Evolutionary conservation across 2,329 filamentous ascomycete species (phyloP).

Genomic region (Delphinella strobiligena): DNA sequence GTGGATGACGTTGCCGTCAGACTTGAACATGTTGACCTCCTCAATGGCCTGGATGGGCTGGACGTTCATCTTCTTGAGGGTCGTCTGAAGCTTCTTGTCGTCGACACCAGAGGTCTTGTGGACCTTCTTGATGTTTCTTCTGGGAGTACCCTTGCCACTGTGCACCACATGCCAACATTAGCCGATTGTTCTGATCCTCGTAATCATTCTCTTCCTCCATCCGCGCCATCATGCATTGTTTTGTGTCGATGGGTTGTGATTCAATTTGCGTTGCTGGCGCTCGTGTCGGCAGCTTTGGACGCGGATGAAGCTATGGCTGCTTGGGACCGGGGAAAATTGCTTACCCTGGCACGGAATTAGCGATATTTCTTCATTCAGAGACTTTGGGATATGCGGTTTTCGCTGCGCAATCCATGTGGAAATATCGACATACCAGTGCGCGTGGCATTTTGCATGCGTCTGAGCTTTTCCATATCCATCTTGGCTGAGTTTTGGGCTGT

Average conservation of each 20-base stretch:
- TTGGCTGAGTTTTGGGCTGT: slow-evolving; percentile 3
- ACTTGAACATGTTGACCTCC: slow-evolving; percentile 99
- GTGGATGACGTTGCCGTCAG: slow-evolving; percentile 99
- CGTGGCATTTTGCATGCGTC: slow-evolving; percentile 53
- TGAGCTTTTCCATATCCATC: slow-evolving; percentile 57
- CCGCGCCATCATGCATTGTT: not conserved
- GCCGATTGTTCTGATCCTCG: not conserved
- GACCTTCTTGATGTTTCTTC: slow-evolving; percentile 97
- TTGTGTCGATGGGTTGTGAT: not conserved
- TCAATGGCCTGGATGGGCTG: slow-evolving; percentile 99
- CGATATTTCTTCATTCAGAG: slow-evolving; percentile 2
- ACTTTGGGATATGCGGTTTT: not conserved
- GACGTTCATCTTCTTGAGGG: slow-evolving; percentile 98
- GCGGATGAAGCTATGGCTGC: too few species aligned
- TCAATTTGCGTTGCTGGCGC: too few species aligned
- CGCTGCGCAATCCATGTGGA: too few species aligned
- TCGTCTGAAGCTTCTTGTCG: slow-evolving; percentile 98
- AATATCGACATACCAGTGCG: slow-evolving; percentile 65
- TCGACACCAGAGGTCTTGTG: slow-evolving; percentile 86
- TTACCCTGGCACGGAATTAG: slow-evolving; percentile 23
- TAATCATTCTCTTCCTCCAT: not conserved
- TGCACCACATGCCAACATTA: slow-evolving; percentile 6
- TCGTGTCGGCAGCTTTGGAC: too few species aligned
- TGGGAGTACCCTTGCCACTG: slow-evolving; percentile 94
- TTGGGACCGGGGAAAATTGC: slow-evolving; percentile 7